Evolutionary conservation across 768 basidiomycete genomes (phyloP).

Genomic region (Mycena belliarum): DNA sequence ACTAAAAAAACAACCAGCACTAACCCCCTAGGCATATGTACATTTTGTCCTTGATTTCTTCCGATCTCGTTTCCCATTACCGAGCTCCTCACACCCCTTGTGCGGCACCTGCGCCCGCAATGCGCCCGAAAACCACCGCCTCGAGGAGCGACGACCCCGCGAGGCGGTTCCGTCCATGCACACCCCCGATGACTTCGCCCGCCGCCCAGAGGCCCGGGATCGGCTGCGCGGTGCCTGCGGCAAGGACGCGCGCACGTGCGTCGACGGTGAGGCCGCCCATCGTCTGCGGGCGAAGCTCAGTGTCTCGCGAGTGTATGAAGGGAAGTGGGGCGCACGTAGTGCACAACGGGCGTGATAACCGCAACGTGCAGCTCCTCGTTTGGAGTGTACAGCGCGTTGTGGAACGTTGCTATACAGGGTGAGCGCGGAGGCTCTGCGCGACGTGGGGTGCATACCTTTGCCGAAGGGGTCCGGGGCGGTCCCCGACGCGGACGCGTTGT

Average conservation of each 20-base stretch:
- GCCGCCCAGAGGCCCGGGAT: constrained; percentile 28
- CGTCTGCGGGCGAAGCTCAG: constrained; percentile 15
- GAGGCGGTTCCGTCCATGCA: constrained; percentile 30
- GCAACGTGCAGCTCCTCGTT: constrained; percentile 25
- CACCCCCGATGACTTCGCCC: constrained; percentile 31
- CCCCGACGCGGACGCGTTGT: constrained; percentile 15
- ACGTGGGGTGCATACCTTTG: not conserved
- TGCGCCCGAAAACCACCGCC: constrained; percentile 31
- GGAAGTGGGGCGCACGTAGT: constrained; percentile 25
- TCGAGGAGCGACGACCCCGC: constrained; percentile 31
- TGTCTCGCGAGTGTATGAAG: not conserved
- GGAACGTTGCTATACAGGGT: not conserved
- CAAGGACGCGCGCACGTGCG: constrained; percentile 24
- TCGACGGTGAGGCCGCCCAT: constrained; percentile 30
- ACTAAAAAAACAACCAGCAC: too few species aligned
- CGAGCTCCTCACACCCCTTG: not conserved
- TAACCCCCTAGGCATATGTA: too few species aligned
- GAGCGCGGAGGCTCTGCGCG: not conserved
- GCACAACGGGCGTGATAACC: constrained; percentile 29
- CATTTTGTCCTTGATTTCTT: too few species aligned
- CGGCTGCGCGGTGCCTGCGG: constrained; percentile 3
- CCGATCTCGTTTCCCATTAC: not conserved
- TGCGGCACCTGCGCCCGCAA: constrained; percentile 26
- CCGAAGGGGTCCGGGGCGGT: constrained; percentile 24
- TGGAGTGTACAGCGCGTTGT: constrained; percentile 6